Evolutionary conservation across 2,329 filamentous ascomycete genomes (phyloP).

Genomic region (Grosmannia huntii): DNA sequence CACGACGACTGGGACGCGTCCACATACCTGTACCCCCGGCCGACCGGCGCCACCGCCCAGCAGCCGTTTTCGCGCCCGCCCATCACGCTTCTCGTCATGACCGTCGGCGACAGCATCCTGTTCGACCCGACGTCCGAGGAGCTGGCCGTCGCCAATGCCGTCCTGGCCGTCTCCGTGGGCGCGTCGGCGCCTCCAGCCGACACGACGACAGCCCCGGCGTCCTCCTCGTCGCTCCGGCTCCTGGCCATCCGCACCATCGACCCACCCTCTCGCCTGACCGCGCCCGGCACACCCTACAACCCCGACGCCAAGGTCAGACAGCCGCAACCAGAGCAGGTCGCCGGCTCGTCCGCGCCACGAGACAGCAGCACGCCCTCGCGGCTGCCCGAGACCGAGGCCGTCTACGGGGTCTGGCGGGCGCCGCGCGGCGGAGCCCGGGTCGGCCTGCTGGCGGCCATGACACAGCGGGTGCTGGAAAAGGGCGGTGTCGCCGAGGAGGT

Average conservation of each 20-base stretch:
- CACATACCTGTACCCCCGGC: conserved; percentile 58
- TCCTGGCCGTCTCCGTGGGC: conserved; percentile 72
- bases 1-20: conserved; percentile 94
- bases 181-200: conserved; percentile 23
- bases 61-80: conserved; percentile 45
- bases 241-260: conserved; percentile 62
- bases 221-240: conserved; percentile 38
- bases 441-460: conserved; percentile 56
- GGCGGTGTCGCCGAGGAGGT: conserved; percentile 81
- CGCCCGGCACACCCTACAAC: conserved; percentile 54
- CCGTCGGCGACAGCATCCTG: conserved; percentile 76
- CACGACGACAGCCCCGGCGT: conserved; percentile 1
- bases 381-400: conserved; percentile 38
- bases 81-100: conserved; percentile 80
- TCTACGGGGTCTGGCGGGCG: conserved; percentile 73
- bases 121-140: conserved; percentile 90
- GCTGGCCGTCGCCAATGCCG: conserved; percentile 80
- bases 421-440: conserved; percentile 74
- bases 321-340: conserved; percentile 15
- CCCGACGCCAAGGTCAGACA: conserved; percentile 34
- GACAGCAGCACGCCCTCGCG: conserved; percentile 11
- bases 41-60: not conserved
- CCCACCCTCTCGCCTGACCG: conserved; percentile 59
- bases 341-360: conserved; percentile 20
- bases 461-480: conserved; percentile 61